phyloP scores from a whole-genome alignment of 805 yeast species.

The Candida qinlingensis region DNA sequence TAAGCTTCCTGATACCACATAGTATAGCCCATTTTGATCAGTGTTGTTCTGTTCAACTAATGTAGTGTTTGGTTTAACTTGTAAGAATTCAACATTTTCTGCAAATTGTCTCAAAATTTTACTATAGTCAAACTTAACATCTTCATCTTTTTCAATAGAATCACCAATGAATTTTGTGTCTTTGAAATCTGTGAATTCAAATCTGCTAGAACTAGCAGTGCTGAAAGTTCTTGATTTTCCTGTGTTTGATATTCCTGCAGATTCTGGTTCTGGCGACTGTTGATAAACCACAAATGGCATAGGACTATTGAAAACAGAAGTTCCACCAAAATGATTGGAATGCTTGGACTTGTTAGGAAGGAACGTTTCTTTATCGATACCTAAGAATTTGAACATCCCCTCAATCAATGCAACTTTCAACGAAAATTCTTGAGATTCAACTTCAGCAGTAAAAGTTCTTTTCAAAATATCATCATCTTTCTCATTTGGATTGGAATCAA shows the following conservation, averaged over 20 bases:
- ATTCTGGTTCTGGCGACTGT: slow-evolving; percentile 1
- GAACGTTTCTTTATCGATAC: slow-evolving; percentile 44
- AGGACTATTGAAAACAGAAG: slow-evolving; percentile 18
- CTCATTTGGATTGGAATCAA: background rate
- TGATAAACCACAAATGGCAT: slow-evolving; percentile 11
- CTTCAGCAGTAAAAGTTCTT: slow-evolving; percentile 11
- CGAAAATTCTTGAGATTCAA: slow-evolving; percentile 52
- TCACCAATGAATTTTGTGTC: background rate
- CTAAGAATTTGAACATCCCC: slow-evolving; percentile 62
- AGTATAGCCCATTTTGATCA: slow-evolving; percentile 68
- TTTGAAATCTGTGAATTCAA: slow-evolving; percentile 14
- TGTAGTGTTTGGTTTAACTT: slow-evolving; percentile 45
- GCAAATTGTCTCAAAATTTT: slow-evolving; percentile 48
- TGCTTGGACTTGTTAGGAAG: slow-evolving; percentile 19
- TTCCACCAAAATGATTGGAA: slow-evolving; percentile 14
- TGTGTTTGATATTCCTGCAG: background rate
- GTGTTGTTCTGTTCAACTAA: slow-evolving; percentile 57
- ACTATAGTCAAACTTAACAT: slow-evolving; percentile 42
- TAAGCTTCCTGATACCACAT: slow-evolving; percentile 71
- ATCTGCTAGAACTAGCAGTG: slow-evolving; percentile 19
- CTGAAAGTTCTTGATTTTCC: slow-evolving; percentile 12
- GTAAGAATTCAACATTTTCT: slow-evolving; percentile 50
- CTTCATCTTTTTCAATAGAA: slow-evolving; percentile 18
- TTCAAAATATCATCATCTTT: slow-evolving; percentile 1
- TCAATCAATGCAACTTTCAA: slow-evolving; percentile 63